These are phyloP conservation scores for Calocybe gangraenosa DNA, from an alignment of 768 basidiomycete species.

Conservation along the genomic window DNA sequence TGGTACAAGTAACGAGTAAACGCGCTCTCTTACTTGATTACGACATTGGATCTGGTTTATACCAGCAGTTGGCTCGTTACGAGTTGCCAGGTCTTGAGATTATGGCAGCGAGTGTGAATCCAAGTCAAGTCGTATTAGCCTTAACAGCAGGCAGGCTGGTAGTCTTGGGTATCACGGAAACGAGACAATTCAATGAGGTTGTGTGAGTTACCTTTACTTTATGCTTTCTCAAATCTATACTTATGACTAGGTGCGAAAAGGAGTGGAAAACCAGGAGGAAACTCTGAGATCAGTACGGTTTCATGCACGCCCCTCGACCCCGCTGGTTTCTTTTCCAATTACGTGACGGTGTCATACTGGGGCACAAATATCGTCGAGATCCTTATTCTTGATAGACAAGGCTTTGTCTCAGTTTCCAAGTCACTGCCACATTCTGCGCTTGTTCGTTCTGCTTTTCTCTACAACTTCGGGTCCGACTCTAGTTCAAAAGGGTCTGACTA, in stretches of 20 bases:
- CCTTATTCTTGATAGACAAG: conserved; percentile 28
- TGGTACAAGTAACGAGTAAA: conserved; percentile 69
- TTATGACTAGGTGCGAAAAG: conserved; percentile 9
- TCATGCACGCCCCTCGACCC: conserved; percentile 57
- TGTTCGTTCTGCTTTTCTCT: conserved; percentile 44
- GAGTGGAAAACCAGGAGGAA: conserved; percentile 9
- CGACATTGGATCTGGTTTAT: conserved; percentile 40
- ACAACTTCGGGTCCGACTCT: conserved; percentile 52
- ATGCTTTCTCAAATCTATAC: not conserved
- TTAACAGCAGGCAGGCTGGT: conserved; percentile 49
- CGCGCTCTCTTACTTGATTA: conserved; percentile 55
- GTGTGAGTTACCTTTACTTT: conserved; percentile 22
- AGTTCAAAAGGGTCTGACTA: conserved; percentile 28
- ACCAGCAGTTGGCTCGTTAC: conserved; percentile 39
- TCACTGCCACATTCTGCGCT: conserved; percentile 35
- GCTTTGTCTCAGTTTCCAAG: conserved; percentile 29
- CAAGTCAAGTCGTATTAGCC: conserved; percentile 64
- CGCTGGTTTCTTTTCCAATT: conserved; percentile 37
- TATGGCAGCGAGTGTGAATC: conserved; percentile 65
- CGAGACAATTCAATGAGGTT: conserved; percentile 27
- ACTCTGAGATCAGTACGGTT: conserved; percentile 63
- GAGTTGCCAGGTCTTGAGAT: conserved; percentile 35
- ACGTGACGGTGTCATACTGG: conserved; percentile 76
- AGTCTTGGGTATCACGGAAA: conserved; percentile 43
- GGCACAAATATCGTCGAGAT: conserved; percentile 59